Evolutionary conservation across 352 stramenopile species (phyloP), one percentile per base, ranked within the genome.

Genomic region (Pythium dissimile): DNA sequence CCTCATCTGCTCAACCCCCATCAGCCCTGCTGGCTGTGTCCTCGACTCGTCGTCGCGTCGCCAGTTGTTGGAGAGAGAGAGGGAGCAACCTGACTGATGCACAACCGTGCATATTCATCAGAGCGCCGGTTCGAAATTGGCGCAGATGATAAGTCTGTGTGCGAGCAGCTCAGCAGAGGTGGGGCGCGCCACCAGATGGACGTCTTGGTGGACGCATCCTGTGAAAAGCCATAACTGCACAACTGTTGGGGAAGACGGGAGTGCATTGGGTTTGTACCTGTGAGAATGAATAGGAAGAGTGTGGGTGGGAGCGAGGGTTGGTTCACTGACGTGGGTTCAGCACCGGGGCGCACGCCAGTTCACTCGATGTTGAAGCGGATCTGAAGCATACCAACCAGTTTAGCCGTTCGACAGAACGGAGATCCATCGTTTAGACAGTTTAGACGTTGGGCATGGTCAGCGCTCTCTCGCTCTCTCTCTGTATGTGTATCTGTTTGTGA

Each of bases 321-420:
- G 45, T 43, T 18, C 20, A n/a, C 20, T 23, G n/a, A 26, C 20
- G 16, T 52, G 46, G 46, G 53, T 60, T 53, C 52, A 59, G 53
- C 34, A n/a, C 18, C 31, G 28, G 16, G 20, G 26, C 35, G 49
- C 53, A 60, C 53, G 53, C 41, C 41, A 60, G 53, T 5, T n/a
- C 12, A 12, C 7, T 3, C 34, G 20, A 41, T n/a, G 34, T 41
- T 41, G 34, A 41, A n/a, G n/a, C n/a, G n/a, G n/a, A n/a, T n/a
- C n/a, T n/a, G n/a, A n/a, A n/a, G n/a, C n/a, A n/a, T n/a, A n/a
- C n/a, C n/a, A n/a, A n/a, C n/a, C n/a, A n/a, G n/a, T n/a, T n/a
- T n/a, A n/a, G n/a, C n/a, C n/a, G n/a, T n/a, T n/a, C n/a, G n/a
- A n/a, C n/a, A n/a, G n/a, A n/a, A 41, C 31, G 31, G 34, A 16